Evolutionary conservation across 2,329 filamentous ascomycete genomes (phyloP), one percentile per base, ranked within the genome.

Genomic region (Xylariaceae sp.): DNA sequence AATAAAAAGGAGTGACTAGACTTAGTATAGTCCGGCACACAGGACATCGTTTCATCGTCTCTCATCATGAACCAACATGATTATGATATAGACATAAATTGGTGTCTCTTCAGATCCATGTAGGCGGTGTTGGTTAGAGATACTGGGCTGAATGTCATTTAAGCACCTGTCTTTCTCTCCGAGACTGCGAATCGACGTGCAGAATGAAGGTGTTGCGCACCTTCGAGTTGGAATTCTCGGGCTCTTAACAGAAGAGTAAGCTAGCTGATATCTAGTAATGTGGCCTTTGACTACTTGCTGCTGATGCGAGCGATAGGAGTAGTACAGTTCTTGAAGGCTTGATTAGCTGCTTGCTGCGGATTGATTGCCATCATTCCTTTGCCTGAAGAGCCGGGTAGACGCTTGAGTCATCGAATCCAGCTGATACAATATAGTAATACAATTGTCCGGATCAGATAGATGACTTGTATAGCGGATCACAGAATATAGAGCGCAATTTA

Each of bases 41-140:
- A 23, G 23, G 44, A 33, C 37, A 36, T 58, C 50, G 47, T 61
- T 55, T 46, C 52, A 23, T 64, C 60, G 54, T 60, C 36, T 50
- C 51, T 45, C 39, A 26, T 55, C 50, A 43, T 52, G 30, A 37
- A 26, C 42, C 24, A 48, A 42, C 23, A 58, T 24, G n/a, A 32
- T 13, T 39, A 15, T 42, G 6, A 27, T 23, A 35, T 16, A 24
- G 26, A 42, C 44, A 29, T 24, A 18, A 41, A 33, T 5, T n/a
- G 29, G 47, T 4, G 29, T 41, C 15, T 40, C 10, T 27, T 42
- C 35, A 30, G 30, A 27, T 48, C 43, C 33, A 41, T 45, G 33
- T 27, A n/a, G 35, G 33, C 29, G 23, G 32, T 21, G 18, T 30
- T 15, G 16, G 8, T 9, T 15, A 35, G 36, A 23, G 26, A 9